Evolutionary conservation across 1,284 basidiomycete genomes (phyloP).

Genomic region (Rhodotorula sp.): DNA sequence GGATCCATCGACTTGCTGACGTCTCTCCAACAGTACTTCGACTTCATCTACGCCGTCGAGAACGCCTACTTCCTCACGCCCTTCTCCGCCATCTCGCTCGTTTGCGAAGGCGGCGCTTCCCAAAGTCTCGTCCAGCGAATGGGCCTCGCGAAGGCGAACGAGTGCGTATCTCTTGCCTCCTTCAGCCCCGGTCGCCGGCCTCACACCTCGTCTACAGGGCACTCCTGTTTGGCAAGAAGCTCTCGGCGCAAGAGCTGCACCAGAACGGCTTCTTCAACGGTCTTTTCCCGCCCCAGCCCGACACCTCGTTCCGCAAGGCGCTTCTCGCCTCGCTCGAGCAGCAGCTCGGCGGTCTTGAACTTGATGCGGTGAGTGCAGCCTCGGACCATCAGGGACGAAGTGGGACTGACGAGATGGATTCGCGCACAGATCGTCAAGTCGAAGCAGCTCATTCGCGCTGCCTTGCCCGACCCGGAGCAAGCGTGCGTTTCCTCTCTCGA

Average conservation of each 20-base stretch:
- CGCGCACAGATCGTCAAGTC: slow-evolving; percentile 7
- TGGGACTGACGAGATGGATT: neutral
- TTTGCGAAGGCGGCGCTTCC: slow-evolving; percentile 34
- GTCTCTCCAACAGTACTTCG: slow-evolving; percentile 10
- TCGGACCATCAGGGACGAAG: neutral
- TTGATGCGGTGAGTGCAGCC: slow-evolving; percentile 26
- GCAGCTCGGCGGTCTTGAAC: slow-evolving; percentile 27
- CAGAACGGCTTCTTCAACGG: slow-evolving; percentile 36
- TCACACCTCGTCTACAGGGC: neutral
- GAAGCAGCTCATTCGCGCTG: slow-evolving; percentile 29
- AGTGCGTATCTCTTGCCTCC: slow-evolving; percentile 1
- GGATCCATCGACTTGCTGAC: neutral
- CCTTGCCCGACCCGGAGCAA: slow-evolving; percentile 31
- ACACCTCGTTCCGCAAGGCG: neutral
- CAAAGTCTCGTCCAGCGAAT: slow-evolving; percentile 34
- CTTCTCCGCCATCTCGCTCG: slow-evolving; percentile 37
- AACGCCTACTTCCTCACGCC: slow-evolving; percentile 39
- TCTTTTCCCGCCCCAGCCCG: slow-evolving; percentile 25
- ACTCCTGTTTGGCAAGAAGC: slow-evolving; percentile 36
- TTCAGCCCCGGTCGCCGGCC: neutral
- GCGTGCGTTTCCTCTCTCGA: neutral
- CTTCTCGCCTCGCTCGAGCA: slow-evolving; percentile 20
- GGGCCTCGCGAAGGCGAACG: slow-evolving; percentile 37
- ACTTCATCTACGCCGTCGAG: slow-evolving; percentile 38
- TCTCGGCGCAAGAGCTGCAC: slow-evolving; percentile 23